Evolutionary conservation across 371 early-diverging fungal species (phyloP), one percentile per base, ranked within the genome.

Genomic region (Furculomyces boomerangus): DNA sequence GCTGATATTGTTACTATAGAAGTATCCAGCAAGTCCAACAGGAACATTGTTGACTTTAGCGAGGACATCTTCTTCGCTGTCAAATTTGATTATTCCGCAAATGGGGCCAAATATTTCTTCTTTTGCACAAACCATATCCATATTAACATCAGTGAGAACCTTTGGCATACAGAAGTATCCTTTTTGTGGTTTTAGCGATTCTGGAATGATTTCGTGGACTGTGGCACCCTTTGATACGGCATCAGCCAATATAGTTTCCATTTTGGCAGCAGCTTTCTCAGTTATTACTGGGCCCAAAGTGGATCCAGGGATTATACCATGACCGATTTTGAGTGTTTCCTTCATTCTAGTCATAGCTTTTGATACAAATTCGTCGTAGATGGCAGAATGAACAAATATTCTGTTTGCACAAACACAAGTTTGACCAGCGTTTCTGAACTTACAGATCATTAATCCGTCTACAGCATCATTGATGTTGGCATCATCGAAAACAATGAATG

Each of bases 401-500:
- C 93, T 81, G 72, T 91, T 91, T 27, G 86, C 81, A 48, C 79
- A 79, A 37, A 91, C 80, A 60, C 90, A 89, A 0, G 88, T 86
- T 61, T 89, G 90, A 1, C 92, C 93, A 28, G 85, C 74, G 57
- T 83, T 81, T 57, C 90, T 75, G 74, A 86, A 90, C 67, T 90
- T 93, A 59, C 81, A 76, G 2, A 67, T 67, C 25, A 93, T 61
- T 22, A 65, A 58, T 56, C 73, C 74, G 41, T 75, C 73, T 20
- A 82, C 78, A 13, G 86, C 84, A 31, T 63, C 57, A 40, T 72
- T 68, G 2, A 86, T 31, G 59, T 84, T 79, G 3, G 86, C 86
- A 61, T 84, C 83, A 57, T 79, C 87, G 67, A 93, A 91, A 2
- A 90, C 86, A 60, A 93, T 87, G 57, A 89, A 87, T 1, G 93